Evolutionary conservation across 768 basidiomycete genomes (phyloP), one percentile per base, ranked within the genome.

Genomic region (Amylocystis lapponica): DNA sequence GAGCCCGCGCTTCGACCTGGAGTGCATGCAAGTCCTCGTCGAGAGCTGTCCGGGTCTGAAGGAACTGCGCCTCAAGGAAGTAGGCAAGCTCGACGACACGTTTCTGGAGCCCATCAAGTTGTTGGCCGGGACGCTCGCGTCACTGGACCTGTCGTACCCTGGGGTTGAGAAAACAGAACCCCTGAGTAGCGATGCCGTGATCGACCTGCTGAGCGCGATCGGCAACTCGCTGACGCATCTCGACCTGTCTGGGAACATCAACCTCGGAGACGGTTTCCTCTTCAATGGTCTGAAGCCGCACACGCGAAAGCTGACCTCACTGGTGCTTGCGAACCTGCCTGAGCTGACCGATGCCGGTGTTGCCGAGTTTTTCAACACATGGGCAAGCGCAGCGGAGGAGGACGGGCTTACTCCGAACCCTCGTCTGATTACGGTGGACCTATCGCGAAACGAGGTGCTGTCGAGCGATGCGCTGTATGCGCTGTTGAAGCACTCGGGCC

Each of bases 1-100:
- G 56, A 87, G 85, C 45, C 90, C 91, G 7, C 78, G 91, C 4
- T 93, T 98, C 62, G 81, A 91, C 58, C 57, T 81, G 3, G 70
- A 74, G 10, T 89, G 86, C 55, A 63, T 86, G 43, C 57, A 69
- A 11, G 58, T 73, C 0, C 75, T 96, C 19, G 73, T 81, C 21
- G 40, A 66, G 25, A 50, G 66, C 41, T 77, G 73, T 41, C 66
- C 74, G 19, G 72, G 75, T 37, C 66, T 98, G 14, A 72, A 63
- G n/a, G 79, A 82, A 36, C 75, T 99, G 1, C 76, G 87, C 3
- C 67, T 99, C 29, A 78, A 79, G 47, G 88, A 94, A 56, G 62
- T 97, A 25, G 90, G 84, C 6, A 65, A 76, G 48, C 61, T 98
- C 44, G 62, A 70, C 41, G 83, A 91, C 51, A 67, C 64, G 2